Conservation (phyloP, 441 rosid species). For the Euphorbia celastroides region DNA sequence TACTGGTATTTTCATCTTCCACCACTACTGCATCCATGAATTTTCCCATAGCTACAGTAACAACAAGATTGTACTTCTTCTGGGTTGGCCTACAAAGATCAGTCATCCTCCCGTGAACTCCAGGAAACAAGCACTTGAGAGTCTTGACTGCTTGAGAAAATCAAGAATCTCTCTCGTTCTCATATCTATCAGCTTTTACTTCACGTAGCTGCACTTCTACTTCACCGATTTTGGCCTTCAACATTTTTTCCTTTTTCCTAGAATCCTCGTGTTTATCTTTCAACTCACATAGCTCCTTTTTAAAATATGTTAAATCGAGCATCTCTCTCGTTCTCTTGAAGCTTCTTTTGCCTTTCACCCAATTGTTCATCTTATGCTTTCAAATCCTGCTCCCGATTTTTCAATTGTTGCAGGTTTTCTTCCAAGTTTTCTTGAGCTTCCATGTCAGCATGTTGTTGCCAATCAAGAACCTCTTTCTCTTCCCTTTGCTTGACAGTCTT, state of each 20-base stretch:
- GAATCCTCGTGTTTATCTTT: conserved; percentile 73
- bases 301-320: conserved; percentile 52
- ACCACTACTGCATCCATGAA: conserved; percentile 99
- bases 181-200: conserved; percentile 88
- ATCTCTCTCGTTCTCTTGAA: conserved; percentile 56
- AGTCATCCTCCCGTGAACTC: conserved; percentile 98
- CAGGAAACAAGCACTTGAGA: conserved; percentile 86
- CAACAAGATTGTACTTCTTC: conserved; percentile 94
- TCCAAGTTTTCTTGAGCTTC: conserved; percentile 91
- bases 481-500: conserved; percentile 85
- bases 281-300: conserved; percentile 62
- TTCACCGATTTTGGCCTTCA: conserved; percentile 78
- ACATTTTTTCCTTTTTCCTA: conserved; percentile 67
- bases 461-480: conserved; percentile 93
- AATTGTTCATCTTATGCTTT: conserved; percentile 74
- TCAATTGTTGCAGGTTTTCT: conserved; percentile 91
- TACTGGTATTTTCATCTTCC: conserved; percentile 93
- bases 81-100: conserved; percentile 93
- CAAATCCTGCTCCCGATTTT: conserved; percentile 71
- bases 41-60: conserved; percentile 98
- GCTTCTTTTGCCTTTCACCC: conserved; percentile 55
- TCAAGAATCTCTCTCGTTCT: conserved; percentile 89
- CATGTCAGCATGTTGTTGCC: conserved; percentile 89
- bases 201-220: conserved; percentile 87
- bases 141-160: conserved; percentile 89